phyloP scores from a whole-genome alignment of 352 stramenopile genomes.

The Globisporangium echinulatum region DNA sequence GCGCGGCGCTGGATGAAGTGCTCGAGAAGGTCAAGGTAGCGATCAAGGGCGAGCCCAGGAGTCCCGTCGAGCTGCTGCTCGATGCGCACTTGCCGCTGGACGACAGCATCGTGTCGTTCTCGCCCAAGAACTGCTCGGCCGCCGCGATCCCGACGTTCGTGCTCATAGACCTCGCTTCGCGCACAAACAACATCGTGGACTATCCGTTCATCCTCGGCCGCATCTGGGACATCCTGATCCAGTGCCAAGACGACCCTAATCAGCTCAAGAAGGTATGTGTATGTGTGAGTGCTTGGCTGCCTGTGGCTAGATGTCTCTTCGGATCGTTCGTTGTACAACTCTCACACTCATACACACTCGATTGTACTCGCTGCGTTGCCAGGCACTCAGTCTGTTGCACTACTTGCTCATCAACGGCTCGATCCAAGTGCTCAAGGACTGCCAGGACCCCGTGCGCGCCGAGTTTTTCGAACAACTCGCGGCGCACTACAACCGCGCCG shows the following conservation, averaged over 20 bases:
- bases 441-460: conserved; percentile 29
- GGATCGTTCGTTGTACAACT: too few relatives aligned
- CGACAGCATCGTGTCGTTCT: conserved; percentile 40
- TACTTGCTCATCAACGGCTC: conserved; percentile 68
- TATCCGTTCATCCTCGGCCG: conserved; percentile 64
- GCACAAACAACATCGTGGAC: conserved; percentile 69
- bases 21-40: conserved; percentile 55
- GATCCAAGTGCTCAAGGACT: conserved; percentile 59
- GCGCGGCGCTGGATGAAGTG: conserved; percentile 50
- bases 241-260: conserved; percentile 40
- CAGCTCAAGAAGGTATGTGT: conserved; percentile 49
- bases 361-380: not conserved
- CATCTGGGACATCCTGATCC: conserved; percentile 64
- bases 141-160: conserved; percentile 42
- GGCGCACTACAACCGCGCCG: conserved; percentile 61
- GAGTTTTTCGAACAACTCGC: conserved; percentile 42
- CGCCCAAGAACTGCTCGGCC: conserved; percentile 23
- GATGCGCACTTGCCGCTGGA: conserved; percentile 55
- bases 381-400: conserved; percentile 53
- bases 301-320: not conserved
- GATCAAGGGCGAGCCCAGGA: conserved; percentile 48
- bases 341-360: too few relatives aligned
- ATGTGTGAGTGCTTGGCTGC: not conserved
- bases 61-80: conserved; percentile 52
- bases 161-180: conserved; percentile 54